Base-by-base conservation (phyloP, 768 basidiomycete genomes). In the Tricholoma terreum region DNA sequence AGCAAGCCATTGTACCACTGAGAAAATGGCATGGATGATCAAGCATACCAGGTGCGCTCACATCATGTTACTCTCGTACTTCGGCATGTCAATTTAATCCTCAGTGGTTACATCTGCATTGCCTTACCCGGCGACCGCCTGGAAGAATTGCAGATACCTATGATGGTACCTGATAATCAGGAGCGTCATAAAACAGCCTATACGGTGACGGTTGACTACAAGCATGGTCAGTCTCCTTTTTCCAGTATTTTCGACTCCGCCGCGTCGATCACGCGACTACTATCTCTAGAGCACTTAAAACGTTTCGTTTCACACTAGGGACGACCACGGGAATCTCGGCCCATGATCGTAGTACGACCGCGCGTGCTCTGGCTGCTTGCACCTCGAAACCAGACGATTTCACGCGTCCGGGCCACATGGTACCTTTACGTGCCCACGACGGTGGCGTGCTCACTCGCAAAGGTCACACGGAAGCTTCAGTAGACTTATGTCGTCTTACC, bases 21-120 rank as follows among this genome's bases (percentile, higher is more conserved):
- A 98, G 73, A 92, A 94, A 68, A 98, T 99, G 97, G 96, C 97
- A 0, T 99, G 93, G 93, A 90, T 99, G 83, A 94, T 99, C 70
- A 89, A 90, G 67, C 87, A 95, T 70, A 92, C 94, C 0, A 97
- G 94, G 96, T 95, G 52, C 58, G 83, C 71, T 42, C 36, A 12
- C 7, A 27, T 27, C 30, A 33, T 17, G 27, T 6, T 11, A 34
- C 31, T 8, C 40, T 46, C 52, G 48, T 43, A 40, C 38, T 35
- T 34, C n/a, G 24, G 54, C 33, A 50, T 55, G 6, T 49, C 8
- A 48, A 24, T 22, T 21, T 34, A n/a, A 21, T 31, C 22, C 38
- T 30, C 66, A 98, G 97, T 67, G 96, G 97, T 1, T 98, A 91
- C 74, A 87, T 99, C 61, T 98, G 97, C 71, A 82, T 94, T 53